Conservation (phyloP, 441 rosid species). For the Adansonia madagascariensis region DNA sequence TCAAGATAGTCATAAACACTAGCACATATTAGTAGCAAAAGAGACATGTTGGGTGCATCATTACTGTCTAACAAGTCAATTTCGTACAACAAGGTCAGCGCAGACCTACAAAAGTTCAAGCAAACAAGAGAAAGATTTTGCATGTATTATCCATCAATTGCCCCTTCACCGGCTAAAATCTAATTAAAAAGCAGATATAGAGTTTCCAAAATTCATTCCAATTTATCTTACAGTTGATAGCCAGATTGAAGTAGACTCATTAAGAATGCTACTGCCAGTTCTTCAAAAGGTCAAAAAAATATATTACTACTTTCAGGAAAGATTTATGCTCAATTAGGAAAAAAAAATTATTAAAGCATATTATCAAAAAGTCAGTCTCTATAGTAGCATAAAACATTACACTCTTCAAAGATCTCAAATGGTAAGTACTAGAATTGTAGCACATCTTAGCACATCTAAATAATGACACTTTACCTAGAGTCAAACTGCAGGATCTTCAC, state of each 20-base stretch:
- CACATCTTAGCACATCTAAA: not conserved
- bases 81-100: not conserved
- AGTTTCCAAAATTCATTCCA: not conserved
- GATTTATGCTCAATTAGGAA: not conserved
- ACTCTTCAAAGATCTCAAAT: not conserved
- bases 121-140: not conserved
- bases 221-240: constrained; percentile 7
- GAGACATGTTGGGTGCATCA: not conserved
- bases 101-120: not conserved
- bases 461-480: not conserved
- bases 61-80: not conserved
- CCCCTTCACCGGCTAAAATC: not conserved
- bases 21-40: constrained; percentile 10
- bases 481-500: not conserved
- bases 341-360: not conserved
- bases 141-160: not conserved
- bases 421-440: constrained; percentile 5
- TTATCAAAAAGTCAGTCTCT: not conserved
- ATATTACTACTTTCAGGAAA: not conserved
- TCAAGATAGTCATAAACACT: constrained; percentile 10
- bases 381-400: not conserved
- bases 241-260: constrained; percentile 5
- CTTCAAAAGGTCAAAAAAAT: not conserved
- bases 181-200: not conserved
- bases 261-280: not conserved